Evolutionary conservation across 768 basidiomycete species (phyloP), one percentile per base, ranked within the genome.

Genomic region (Mycena sanguinolenta): DNA sequence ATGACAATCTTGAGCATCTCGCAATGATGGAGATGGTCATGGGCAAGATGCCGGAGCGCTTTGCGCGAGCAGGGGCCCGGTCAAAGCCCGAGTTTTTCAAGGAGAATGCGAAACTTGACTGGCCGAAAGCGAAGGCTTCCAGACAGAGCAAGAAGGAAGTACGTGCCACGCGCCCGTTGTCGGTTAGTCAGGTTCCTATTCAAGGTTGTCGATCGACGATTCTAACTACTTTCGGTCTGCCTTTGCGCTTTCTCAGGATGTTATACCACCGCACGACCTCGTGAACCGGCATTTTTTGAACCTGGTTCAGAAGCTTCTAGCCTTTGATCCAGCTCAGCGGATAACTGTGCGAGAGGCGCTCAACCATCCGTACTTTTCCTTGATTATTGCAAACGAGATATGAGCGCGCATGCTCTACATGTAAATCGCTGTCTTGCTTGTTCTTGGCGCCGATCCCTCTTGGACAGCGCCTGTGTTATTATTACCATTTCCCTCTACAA

Each of bases 1-100:
- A 99, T 77, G 97, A 99, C 82, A 99, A 99, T 79, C 88, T 99
- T 12, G 98, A 99, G 80, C 98, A 99, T 81, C 90, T 99, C 17
- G 98, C 97, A 46, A 99, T 99, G 98, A 99, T 99, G 98, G 97
- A 99, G 79, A 92, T 94, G 79, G 98, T 99, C 44, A 98, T 99
- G 94, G 97, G 97, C 67, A 95, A 94, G 84, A 97, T 99, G 92
- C 95, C 97, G 0, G 91, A 93, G 59, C 90, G 92, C 7, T 95
- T 97, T 77, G 89, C 90, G 44, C 87, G 92, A 50, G 86, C 87
- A 52, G 93, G 92, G 21, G 89, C 91, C 12, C 87, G 92, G 55
- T 89, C 91, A 58, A 97, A 97, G 76, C 91, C 95, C 10, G 97
- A 99, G 77, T 98, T 94, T 80, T 98, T 99, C 86, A 95, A 94